Evolutionary conservation across 2,329 filamentous ascomycete genomes (phyloP).

Genomic region (Neodidymelliopsis sp.): DNA sequence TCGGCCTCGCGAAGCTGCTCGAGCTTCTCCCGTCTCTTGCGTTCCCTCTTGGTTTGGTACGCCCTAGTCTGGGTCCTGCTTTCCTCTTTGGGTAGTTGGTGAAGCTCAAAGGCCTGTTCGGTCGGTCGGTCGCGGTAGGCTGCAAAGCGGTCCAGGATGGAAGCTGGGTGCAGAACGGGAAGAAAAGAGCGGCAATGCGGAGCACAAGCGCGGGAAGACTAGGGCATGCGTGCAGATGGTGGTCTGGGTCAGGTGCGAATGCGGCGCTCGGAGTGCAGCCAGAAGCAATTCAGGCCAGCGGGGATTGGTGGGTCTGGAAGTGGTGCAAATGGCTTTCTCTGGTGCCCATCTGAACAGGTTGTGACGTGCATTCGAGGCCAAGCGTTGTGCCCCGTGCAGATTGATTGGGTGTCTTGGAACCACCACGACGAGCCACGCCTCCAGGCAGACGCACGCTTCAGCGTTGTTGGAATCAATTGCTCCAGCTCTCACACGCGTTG

Average conservation of each 20-base stretch:
- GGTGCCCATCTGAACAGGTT: constrained; percentile 5
- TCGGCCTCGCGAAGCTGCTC: constrained; percentile 74
- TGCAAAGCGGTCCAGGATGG: constrained; percentile 39
- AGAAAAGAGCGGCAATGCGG: constrained; percentile 14
- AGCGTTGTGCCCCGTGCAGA: constrained; percentile 13
- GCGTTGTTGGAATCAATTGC: neutral
- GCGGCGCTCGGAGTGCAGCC: constrained; percentile 13
- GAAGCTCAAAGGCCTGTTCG: constrained; percentile 43
- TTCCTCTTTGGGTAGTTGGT: constrained; percentile 27
- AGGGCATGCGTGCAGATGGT: constrained; percentile 16
- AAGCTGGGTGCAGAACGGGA: constrained; percentile 15
- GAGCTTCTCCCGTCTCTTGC: constrained; percentile 69
- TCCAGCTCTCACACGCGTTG: neutral
- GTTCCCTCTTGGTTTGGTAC: constrained; percentile 36
- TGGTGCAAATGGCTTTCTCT: constrained; percentile 13
- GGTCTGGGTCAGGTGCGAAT: constrained; percentile 22
- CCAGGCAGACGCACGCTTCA: neutral
- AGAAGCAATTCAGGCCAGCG: constrained; percentile 6
- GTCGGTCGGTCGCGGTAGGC: constrained; percentile 26
- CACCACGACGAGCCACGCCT: constrained; percentile 7
- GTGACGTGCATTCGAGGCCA: constrained; percentile 16
- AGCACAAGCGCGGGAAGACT: constrained; percentile 17
- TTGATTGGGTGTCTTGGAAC: constrained; percentile 11
- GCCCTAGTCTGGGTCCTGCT: constrained; percentile 6
- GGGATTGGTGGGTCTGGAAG: constrained; percentile 14